Evolutionary conservation across 139 green algal genomes (phyloP).

Genomic region (Chlamydomonas sphaeroides): DNA sequence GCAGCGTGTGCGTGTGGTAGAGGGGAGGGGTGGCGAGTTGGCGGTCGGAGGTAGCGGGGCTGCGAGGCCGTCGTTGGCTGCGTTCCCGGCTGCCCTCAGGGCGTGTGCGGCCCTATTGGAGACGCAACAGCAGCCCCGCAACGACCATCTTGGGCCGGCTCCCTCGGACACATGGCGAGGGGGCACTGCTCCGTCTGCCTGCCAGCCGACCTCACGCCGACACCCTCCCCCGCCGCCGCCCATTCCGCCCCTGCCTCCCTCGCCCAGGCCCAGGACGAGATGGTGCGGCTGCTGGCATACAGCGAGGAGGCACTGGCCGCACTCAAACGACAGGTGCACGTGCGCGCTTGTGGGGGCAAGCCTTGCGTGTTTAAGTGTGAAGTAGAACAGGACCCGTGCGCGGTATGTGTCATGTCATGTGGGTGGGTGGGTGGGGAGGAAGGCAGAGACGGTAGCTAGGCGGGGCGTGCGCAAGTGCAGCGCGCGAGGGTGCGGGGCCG

Average conservation of each 20-base stretch:
- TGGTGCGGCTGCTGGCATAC: background rate
- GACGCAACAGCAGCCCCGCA: background rate
- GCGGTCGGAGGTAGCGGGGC: background rate
- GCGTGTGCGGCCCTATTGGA: background rate
- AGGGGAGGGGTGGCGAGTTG: too few relatives aligned
- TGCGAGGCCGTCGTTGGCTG: too few relatives aligned
- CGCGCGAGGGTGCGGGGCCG: too few relatives aligned
- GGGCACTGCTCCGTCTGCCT: background rate
- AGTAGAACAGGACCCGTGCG: too few relatives aligned
- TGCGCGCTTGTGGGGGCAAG: too few relatives aligned
- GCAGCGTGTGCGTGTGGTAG: too few relatives aligned
- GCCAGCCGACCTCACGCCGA: background rate
- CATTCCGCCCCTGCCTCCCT: background rate
- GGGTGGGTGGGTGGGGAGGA: too few relatives aligned
- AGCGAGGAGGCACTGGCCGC: conserved; percentile 4
- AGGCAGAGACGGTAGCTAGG: too few relatives aligned
- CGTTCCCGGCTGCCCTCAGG: too few relatives aligned
- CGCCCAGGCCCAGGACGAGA: conserved; percentile 19
- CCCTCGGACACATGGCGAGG: background rate
- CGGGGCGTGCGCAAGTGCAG: too few relatives aligned
- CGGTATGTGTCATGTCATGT: too few relatives aligned
- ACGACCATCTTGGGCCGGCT: background rate
- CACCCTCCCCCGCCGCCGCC: background rate
- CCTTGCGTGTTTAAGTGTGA: too few relatives aligned
- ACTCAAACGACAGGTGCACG: conserved; percentile 25